Base-by-base conservation (phyloP, 768 basidiomycete genomes). In the Strobilomyces echinocephalus region DNA sequence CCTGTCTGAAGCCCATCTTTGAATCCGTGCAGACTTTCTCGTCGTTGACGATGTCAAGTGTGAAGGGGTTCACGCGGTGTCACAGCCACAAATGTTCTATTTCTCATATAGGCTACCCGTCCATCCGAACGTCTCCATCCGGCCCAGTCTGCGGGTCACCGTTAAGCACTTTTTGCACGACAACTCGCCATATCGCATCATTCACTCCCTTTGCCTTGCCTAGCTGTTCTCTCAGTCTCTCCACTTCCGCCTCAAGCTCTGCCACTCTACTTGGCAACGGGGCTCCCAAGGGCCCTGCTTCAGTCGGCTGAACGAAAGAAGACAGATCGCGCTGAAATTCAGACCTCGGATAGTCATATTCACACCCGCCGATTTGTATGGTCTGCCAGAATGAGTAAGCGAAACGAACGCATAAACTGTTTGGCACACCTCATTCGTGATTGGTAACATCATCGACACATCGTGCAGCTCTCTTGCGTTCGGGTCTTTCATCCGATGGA, bases 181-280 rank as follows among this genome's bases (percentile, higher is more conserved):
- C 80, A 3, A 79, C 81, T 59, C 89, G 87, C 95, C 95, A 97
- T 87, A 97, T 95, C 49, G 80, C 77, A 63, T 97, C 92, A 61
- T 97, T 97, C 54, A 97, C 78, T n/a, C 86, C 82, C 64, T 93
- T 91, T 5, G 95, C 95, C 65, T 83, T 85, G 26, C 82, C 81
- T 7, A 97, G 73, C 56, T 92, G 85, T 43, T 82, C 79, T 43
- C 77, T 80, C 53, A 95, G 69, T 24, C 68, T 71, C 46, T 75
- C 76, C 8, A 93, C 78, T 68, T 97, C 91, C 3, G 73, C 69
- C 69, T 93, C 87, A 1, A 95, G 80, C 60, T 85, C 82, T 15
- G 76, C 63, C 11, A 93, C 77, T 45, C 79, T 81, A 18, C 79
- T 71, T 54, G 84, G 79, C 54, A 81, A 68, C 2, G 78, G 73